Conservation (phyloP, 2,329 filamentous ascomycete species). For the Paecilomyces variotii region DNA sequence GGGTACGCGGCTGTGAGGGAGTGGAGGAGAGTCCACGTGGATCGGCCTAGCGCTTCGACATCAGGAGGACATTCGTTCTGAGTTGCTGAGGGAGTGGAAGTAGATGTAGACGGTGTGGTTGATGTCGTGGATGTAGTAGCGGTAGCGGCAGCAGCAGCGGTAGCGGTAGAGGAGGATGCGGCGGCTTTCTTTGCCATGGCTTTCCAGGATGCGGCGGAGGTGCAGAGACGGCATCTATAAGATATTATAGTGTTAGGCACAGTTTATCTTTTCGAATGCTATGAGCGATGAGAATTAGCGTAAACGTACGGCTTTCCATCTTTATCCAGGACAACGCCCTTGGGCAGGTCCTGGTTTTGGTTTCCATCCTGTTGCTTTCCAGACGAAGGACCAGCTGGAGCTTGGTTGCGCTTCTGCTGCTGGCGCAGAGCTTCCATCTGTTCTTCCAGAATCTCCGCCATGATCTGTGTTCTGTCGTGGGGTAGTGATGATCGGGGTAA, state of each 20-base stretch:
- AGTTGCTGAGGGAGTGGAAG: conserved; percentile 32
- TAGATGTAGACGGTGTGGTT: conserved; percentile 26
- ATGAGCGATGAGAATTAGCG: background rate
- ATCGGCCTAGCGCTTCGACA: conserved; percentile 76
- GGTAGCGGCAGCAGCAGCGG: conserved; percentile 11
- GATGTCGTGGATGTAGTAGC: conserved; percentile 24
- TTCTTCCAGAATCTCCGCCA: conserved; percentile 16
- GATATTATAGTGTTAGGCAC: background rate
- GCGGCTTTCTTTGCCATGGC: conserved; percentile 35
- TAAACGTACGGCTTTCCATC: conserved; percentile 42
- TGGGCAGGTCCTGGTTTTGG: conserved; percentile 26
- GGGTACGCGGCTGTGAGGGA: conserved; percentile 86
- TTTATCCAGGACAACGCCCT: conserved; percentile 42
- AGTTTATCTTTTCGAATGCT: background rate
- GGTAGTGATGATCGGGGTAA: background rate
- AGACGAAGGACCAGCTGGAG: conserved; percentile 8
- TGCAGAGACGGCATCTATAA: conserved; percentile 41
- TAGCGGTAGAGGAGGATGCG: conserved; percentile 11
- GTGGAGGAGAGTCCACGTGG: conserved; percentile 90
- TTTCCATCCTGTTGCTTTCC: conserved; percentile 15
- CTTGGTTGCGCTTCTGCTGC: conserved; percentile 1
- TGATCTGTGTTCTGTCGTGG: background rate
- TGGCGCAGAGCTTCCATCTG: conserved; percentile 9
- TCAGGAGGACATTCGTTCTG: conserved; percentile 73
- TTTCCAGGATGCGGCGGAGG: conserved; percentile 40